phyloP scores from a whole-genome alignment of 1,284 basidiomycete genomes.

The Apiotrichum montevideense region DNA sequence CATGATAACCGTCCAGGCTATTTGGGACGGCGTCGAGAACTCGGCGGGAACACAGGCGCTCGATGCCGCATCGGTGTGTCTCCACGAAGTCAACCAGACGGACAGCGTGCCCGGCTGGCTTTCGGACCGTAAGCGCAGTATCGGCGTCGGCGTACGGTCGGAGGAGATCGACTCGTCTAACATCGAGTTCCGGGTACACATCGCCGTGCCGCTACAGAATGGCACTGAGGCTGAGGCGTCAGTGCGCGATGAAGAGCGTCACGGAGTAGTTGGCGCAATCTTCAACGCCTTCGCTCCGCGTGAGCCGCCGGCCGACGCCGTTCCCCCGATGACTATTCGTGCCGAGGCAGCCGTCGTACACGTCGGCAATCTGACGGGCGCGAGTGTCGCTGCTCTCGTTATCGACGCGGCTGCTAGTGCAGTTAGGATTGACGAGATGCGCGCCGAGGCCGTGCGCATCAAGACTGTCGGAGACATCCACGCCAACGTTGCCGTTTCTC shows the following conservation, averaged over 20 bases:
- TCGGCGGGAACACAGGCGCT: conserved; percentile 7
- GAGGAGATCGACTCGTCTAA: not conserved
- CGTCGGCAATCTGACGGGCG: conserved; percentile 5
- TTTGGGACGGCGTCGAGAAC: conserved; percentile 8
- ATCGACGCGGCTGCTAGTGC: conserved; percentile 5
- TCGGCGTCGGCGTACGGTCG: conserved; percentile 12
- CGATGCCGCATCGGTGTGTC: conserved; percentile 10
- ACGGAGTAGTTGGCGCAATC: not conserved
- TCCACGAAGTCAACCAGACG: conserved; percentile 5
- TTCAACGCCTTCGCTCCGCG: not conserved
- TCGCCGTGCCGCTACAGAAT: conserved; percentile 8
- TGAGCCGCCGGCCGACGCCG: not conserved
- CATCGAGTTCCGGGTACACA: conserved; percentile 13
- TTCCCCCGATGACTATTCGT: conserved; percentile 9
- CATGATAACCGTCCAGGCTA: conserved; percentile 9
- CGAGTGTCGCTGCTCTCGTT: not conserved
- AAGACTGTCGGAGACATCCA: conserved; percentile 2
- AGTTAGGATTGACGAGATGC: conserved; percentile 3
- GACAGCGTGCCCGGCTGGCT: not conserved
- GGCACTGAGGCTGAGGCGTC: not conserved
- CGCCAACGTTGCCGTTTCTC: conserved; percentile 2
- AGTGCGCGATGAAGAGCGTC: not conserved
- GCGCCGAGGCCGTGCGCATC: conserved; percentile 6
- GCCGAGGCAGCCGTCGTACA: conserved; percentile 1
- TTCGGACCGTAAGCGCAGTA: not conserved